These are phyloP conservation scores for Dactylellina parvicollis DNA, from an alignment of 2,329 filamentous ascomycete species.

Conservation along the genomic window DNA sequence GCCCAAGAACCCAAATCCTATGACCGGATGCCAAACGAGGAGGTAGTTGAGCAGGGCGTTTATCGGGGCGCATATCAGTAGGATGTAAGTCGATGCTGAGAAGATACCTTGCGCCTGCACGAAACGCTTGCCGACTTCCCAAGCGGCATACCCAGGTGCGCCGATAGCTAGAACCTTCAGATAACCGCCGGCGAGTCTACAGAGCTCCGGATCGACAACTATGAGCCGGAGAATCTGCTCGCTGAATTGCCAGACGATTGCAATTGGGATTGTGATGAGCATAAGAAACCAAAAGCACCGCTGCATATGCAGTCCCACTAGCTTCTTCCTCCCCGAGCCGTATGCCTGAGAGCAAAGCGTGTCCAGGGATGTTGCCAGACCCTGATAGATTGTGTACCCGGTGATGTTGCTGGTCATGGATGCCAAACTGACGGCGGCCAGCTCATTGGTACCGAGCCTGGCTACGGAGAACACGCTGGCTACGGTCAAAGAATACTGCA, in stretches of 20 bases:
- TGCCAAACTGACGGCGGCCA: slow-evolving; percentile 74
- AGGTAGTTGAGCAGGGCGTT: slow-evolving; percentile 80
- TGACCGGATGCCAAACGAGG: slow-evolving; percentile 58
- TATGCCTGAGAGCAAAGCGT: slow-evolving; percentile 95
- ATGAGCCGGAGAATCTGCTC: slow-evolving; percentile 73
- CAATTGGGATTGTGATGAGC: slow-evolving; percentile 76
- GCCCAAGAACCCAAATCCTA: slow-evolving; percentile 76
- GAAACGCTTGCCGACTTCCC: slow-evolving; percentile 77
- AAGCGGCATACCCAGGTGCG: slow-evolving; percentile 75
- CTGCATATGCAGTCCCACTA: slow-evolving; percentile 85
- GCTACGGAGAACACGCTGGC: slow-evolving; percentile 82
- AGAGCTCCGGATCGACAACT: slow-evolving; percentile 77
- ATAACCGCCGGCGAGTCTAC: slow-evolving; percentile 76
- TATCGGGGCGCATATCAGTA: slow-evolving; percentile 82
- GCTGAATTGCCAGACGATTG: slow-evolving; percentile 75
- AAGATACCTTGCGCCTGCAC: slow-evolving; percentile 90
- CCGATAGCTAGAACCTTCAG: slow-evolving; percentile 75
- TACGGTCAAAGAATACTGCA: slow-evolving; percentile 87
- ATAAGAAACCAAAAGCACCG: slow-evolving; percentile 82
- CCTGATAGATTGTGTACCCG: slow-evolving; percentile 79
- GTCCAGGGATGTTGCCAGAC: slow-evolving; percentile 84
- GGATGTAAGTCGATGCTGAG: slow-evolving; percentile 80
- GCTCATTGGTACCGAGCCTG: slow-evolving; percentile 75
- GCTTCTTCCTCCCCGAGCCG: slow-evolving; percentile 85
- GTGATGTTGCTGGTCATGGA: slow-evolving; percentile 84